phyloP scores from a whole-genome alignment of 345 rosid species.

The Murraya koenigii region DNA sequence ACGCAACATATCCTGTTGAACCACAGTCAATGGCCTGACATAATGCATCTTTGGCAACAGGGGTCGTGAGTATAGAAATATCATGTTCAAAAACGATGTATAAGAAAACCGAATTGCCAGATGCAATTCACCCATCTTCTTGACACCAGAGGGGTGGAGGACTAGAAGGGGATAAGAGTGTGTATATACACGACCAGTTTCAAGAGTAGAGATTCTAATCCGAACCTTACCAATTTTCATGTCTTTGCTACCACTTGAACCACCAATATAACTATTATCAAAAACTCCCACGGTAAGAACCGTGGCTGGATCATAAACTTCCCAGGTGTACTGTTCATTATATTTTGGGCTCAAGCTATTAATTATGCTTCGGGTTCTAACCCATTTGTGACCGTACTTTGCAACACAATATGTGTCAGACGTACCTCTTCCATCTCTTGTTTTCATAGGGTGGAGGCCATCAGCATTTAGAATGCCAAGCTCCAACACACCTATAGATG shows the following conservation, averaged over 20 bases:
- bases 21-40: slow-evolving; percentile 56
- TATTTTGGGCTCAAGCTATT: slow-evolving; percentile 68
- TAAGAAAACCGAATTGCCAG: slow-evolving; percentile 81
- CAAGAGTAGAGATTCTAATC: slow-evolving; percentile 80
- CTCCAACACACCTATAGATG: slow-evolving; percentile 75
- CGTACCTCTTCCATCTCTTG: slow-evolving; percentile 69
- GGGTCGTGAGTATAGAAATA: slow-evolving; percentile 60
- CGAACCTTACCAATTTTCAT: slow-evolving; percentile 72
- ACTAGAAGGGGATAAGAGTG: slow-evolving; percentile 79
- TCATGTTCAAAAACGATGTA: slow-evolving; percentile 57
- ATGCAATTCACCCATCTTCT: slow-evolving; percentile 92
- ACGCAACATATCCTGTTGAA: slow-evolving; percentile 77
- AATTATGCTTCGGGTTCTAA: slow-evolving; percentile 79
- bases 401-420: slow-evolving; percentile 98
- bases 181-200: slow-evolving; percentile 76
- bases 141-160: slow-evolving; percentile 77
- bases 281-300: slow-evolving; percentile 84
- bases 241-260: slow-evolving; percentile 43
- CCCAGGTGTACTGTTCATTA: slow-evolving; percentile 98
- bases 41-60: slow-evolving; percentile 94
- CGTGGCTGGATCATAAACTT: slow-evolving; percentile 89
- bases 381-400: slow-evolving; percentile 93
- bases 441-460: slow-evolving; percentile 66
- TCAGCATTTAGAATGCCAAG: slow-evolving; percentile 73
- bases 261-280: slow-evolving; percentile 68